Evolutionary conservation across 2,329 filamentous ascomycete species (phyloP), one percentile per base, ranked within the genome.

Genomic region (Coniochaeta sp.): DNA sequence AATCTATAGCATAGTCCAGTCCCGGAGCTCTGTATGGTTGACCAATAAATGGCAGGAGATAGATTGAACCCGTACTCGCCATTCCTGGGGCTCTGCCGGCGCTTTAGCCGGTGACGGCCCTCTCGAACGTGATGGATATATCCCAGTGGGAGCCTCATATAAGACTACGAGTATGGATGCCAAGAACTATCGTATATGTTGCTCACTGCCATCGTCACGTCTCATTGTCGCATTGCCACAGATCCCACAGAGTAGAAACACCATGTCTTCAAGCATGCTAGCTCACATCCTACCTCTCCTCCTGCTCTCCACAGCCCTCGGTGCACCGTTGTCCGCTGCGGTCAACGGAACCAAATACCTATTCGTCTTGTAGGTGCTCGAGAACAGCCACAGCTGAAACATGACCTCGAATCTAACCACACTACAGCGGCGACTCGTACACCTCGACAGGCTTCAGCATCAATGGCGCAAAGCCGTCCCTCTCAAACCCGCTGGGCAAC

Each of bases 401-500:
- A 52, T 14, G 4, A 4, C 26, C 19, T 47, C 24, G 22, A 47
- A 47, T 52, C 47, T 52, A 28, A 52, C 24, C 24, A 30, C 24
- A 12, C 9, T 4, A 52, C 22, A 68, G n/a, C 74, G 61, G 82
- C 50, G 80, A 85, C 65, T 83, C 80, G 2, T 85, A 84, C 68
- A 80, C 80, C 0, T 74, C 77, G 56, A 83, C 80, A 9, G 77
- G 76, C 40, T 86, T 85, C 69, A 72, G 79, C 63, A 65, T 76
- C 24, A 72, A 68, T 36, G 72, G 73, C 24, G 69, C 73, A 1
- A 78, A 82, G 55, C 81, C 83, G 4, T 77, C 72, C 19, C 59
- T 71, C 5, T 69, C 72, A 0, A 82, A 84, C 63, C 81, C 82
- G 1, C 74, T 85, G 60, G 83, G 83, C 6, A 86, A 86, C 67